Evolutionary conservation across 495 filamentous ascomycete genomes (phyloP).

Genomic region (Neurospora hispaniola): DNA sequence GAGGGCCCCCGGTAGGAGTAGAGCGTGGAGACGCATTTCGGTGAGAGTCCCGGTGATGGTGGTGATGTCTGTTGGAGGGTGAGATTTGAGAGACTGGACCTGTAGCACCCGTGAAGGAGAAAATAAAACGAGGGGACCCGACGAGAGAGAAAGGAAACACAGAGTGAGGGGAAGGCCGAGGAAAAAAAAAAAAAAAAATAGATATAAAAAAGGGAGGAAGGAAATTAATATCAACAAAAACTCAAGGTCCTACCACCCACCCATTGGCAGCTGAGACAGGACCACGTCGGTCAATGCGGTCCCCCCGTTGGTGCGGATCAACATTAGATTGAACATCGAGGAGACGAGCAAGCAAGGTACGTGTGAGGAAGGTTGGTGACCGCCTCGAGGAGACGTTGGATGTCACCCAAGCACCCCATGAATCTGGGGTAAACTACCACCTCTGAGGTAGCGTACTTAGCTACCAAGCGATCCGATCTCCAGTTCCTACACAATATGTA

Average conservation of each 20-base stretch:
- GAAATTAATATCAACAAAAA: not conserved
- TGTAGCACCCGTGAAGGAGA: not conserved
- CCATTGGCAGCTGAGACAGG: not conserved
- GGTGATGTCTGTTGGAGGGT: not conserved
- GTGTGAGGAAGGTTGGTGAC: not conserved
- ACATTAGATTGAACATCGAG: not conserved
- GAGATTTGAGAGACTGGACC: not conserved
- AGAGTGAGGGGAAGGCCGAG: not conserved
- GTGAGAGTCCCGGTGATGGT: not conserved
- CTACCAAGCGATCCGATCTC: not conserved
- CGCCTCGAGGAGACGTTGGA: not conserved
- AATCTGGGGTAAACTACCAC: not conserved
- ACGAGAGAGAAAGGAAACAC: not conserved
- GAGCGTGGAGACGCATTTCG: conserved; percentile 13
- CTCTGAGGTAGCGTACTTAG: not conserved
- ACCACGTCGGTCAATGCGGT: not conserved
- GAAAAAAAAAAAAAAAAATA: not conserved
- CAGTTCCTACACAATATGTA: not conserved
- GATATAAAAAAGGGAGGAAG: not conserved
- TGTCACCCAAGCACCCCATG: not conserved
- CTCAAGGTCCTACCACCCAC: not conserved
- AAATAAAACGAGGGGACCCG: not conserved
- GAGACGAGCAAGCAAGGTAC: not conserved
- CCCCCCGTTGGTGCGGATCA: not conserved
- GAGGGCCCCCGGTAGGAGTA: conserved; percentile 11